phyloP scores from a whole-genome alignment of 805 yeast species.

The Vanderwaltozyma verrucispora region DNA sequence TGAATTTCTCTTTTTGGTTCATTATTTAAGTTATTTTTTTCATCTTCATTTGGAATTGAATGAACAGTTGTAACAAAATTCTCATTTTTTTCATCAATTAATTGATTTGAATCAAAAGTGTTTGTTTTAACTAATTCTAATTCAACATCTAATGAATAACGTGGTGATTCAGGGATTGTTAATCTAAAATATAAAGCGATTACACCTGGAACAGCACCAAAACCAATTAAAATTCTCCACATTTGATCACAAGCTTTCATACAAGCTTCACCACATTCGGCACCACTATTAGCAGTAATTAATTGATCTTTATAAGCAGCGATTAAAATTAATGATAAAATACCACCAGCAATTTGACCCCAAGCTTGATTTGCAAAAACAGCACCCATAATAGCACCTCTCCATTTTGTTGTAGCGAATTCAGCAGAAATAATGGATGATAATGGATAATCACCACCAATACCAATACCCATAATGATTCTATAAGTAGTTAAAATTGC shows the following conservation, averaged over 20 bases:
- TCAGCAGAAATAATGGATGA: conserved; percentile 90
- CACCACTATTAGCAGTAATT: conserved; percentile 40
- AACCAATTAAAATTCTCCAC: conserved; percentile 89
- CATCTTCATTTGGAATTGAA: not conserved
- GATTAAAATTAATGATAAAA: conserved; percentile 66
- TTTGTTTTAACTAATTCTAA: conserved; percentile 33
- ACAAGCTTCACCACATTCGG: conserved; percentile 59
- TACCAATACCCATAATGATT: conserved; percentile 89
- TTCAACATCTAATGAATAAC: conserved; percentile 72
- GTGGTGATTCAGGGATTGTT: conserved; percentile 91
- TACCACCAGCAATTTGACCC: conserved; percentile 86
- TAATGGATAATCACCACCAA: conserved; percentile 94
- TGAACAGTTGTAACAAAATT: conserved; percentile 1
- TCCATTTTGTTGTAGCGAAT: conserved; percentile 89
- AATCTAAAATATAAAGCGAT: conserved; percentile 83
- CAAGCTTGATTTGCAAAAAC: conserved; percentile 96
- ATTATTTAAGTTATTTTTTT: too few relatives aligned
- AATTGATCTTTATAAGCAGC: conserved; percentile 65
- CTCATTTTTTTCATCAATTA: conserved; percentile 1
- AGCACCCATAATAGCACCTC: conserved; percentile 97
- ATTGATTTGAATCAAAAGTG: not conserved
- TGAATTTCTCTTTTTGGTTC: conserved; percentile 40
- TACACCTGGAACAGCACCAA: conserved; percentile 84
- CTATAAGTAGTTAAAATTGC: conserved; percentile 71
- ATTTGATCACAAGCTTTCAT: conserved; percentile 75